These are phyloP conservation scores for Lupinus albus DNA, from an alignment of 306 rosid species.

Conservation along the genomic window DNA sequence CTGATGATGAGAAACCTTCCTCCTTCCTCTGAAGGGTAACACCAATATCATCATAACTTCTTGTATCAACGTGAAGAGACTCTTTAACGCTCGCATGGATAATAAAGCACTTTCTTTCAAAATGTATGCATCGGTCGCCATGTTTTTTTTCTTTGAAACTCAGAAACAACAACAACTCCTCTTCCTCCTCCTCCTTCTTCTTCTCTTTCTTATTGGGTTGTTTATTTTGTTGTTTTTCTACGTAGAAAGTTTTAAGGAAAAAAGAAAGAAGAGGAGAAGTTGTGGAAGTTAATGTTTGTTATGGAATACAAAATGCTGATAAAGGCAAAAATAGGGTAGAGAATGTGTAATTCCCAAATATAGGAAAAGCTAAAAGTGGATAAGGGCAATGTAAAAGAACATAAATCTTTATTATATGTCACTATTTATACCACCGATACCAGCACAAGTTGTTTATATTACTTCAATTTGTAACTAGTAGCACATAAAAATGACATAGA, in stretches of 20 bases:
- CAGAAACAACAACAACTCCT: constrained; percentile 10
- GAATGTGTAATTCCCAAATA: constrained; percentile 2
- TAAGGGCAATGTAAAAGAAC: background rate
- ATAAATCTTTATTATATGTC: no score
- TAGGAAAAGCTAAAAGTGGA: constrained; percentile 24
- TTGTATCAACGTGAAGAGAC: constrained; percentile 55
- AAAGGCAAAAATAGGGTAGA: constrained; percentile 26
- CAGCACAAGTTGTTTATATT: no score
- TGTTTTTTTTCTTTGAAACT: background rate
- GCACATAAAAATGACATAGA: no score
- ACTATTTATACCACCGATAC: no score
- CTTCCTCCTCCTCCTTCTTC: background rate
- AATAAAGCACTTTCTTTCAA: constrained; percentile 43
- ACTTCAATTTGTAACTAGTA: no score
- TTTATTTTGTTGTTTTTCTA: background rate
- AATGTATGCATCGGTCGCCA: constrained; percentile 46
- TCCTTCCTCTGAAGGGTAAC: constrained; percentile 69
- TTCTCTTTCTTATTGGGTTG: background rate
- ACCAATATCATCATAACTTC: constrained; percentile 58
- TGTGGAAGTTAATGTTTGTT: constrained; percentile 14
- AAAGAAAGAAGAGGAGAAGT: constrained; percentile 4
- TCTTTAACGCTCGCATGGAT: constrained; percentile 59
- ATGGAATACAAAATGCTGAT: background rate
- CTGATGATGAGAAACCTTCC: constrained; percentile 39
- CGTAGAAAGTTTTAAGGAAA: background rate